These are phyloP conservation scores for Yamadazyma laniorum DNA, from an alignment of 805 yeast species.

Conservation along the genomic window DNA sequence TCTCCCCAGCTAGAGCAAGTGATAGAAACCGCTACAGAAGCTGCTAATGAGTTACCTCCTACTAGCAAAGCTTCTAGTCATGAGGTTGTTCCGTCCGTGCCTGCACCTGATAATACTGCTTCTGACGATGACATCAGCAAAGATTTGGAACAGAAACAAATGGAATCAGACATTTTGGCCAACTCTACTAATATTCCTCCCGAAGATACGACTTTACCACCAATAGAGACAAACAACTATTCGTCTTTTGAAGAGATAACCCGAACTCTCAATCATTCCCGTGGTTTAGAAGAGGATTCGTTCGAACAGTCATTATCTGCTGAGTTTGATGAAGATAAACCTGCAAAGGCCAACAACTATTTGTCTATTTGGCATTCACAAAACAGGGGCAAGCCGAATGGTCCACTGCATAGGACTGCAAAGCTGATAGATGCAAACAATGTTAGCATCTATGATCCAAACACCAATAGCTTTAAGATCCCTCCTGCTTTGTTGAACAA, in stretches of 20 bases:
- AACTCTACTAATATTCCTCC: conserved; percentile 44
- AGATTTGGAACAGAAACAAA: conserved; percentile 1
- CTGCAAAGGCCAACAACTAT: conserved; percentile 22
- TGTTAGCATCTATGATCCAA: conserved; percentile 15
- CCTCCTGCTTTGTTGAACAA: conserved; percentile 28
- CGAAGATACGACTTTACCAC: conserved; percentile 35
- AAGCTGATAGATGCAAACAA: conserved; percentile 11
- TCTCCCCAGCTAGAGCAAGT: background rate
- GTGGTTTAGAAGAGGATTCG: conserved; percentile 16
- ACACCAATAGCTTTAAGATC: conserved; percentile 18
- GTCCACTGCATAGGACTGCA: background rate
- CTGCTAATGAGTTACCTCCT: too few species aligned
- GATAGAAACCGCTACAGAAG: background rate
- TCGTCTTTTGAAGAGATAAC: conserved; percentile 41
- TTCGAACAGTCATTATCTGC: conserved; percentile 43
- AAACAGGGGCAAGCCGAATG: conserved; percentile 19
- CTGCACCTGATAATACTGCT: background rate
- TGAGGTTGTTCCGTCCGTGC: background rate
- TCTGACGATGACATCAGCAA: background rate
- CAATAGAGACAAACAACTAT: conserved; percentile 39
- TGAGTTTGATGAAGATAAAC: conserved; percentile 34
- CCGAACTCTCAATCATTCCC: conserved; percentile 19
- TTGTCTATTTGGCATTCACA: conserved; percentile 45
- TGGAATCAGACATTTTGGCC: conserved; percentile 33
- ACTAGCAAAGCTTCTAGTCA: too few species aligned